Evolutionary conservation across 495 filamentous ascomycete species (phyloP), one percentile per base, ranked within the genome.

Genomic region (Penicillium crystallinum): DNA sequence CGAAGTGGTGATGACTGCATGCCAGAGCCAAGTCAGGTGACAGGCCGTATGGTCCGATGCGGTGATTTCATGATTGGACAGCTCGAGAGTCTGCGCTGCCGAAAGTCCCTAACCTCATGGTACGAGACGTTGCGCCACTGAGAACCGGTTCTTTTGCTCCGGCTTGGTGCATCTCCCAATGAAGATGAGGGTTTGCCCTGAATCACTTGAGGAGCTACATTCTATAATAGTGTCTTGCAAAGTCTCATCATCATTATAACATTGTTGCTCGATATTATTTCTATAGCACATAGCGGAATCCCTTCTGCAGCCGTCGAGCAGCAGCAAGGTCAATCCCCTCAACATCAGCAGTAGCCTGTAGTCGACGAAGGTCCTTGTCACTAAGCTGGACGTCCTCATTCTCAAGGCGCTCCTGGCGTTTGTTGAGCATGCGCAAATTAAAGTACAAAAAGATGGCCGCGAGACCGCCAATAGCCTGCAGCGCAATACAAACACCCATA

Each of bases 271-370:
- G 35, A 34, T 1, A 14, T 36, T 39, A 36, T 3, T 11, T 23
- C 18, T 60, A 73, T 22, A 70, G 41, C 49, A 72, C 65, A 64
- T 72, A 80, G 30, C 76, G 67, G 64, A 75, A 79, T 23, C 75
- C 74, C 64, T 75, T 74, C 54, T 77, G 74, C 56, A 73, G 53
- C 46, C 62, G 62, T 14, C 77, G 59, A 29, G 75, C 76, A 6
- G 67, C 65, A 0, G 66, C 71, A 56, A 79, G 49, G 46, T 77
- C 74, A 53, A 77, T 74, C 0, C 71, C 75, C 56, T 80, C 76
- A 23, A 71, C 44, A 29, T 75, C 74, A 6, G 76, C 77, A 14
- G 76, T 76, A 40, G 65, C 61, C 61, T 75, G 63, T 63, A 80
- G 52, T 36, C 66, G 61, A 49, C 56, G 57, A 42, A 73, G 29